Base-by-base conservation (phyloP, 169 alveolate species). In the Plasmodium berghei region DNA sequence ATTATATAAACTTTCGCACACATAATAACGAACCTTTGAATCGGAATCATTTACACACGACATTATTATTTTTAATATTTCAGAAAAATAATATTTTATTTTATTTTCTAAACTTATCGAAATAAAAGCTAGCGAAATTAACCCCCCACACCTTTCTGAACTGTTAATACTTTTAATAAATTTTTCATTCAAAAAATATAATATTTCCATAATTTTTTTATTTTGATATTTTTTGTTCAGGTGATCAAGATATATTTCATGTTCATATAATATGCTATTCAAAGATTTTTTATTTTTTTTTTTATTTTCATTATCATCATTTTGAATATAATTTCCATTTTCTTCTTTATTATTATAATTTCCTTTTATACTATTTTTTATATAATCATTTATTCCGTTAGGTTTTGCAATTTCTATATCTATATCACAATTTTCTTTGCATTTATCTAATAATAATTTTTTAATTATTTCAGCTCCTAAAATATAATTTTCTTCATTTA, bases 1-100 rank as follows among this genome's bases (percentile, higher is more conserved):
- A 83, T 94, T 94, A 66, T 90, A 94, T 24, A 94, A 87, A 66
- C 93, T 94, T 92, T 94, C 96, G 80, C 96, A 94, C 9, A 94
- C 92, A 72, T 92, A 94, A 80, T 94, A 94, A 45, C 96, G 26
- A 40, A 94, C 96, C 6, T 86, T 92, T 14, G 91, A 54, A 61
- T 94, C 96, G 14, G 91, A 94, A 74, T 94, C 96, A 18, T 46
- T 67, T n/a, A 80, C 48, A 55, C 90, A 80, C 22, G 85, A 80
- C 1, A 80, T 56, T 16, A 80, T 80, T 16, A 80, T 42, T 26
- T 69, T 66, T 72, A 80, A 80, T 18, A 80, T 80, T 14, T 56
- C 66, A 0, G 90, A 42, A 59, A 80, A 80, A 45, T 80, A 80
- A 80, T 52, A 80, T 54, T 80, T 66, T 46, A 80, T 80, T 80